phyloP scores from a whole-genome alignment of 2,329 filamentous ascomycete genomes.

The Macroventuria anomochaeta region DNA sequence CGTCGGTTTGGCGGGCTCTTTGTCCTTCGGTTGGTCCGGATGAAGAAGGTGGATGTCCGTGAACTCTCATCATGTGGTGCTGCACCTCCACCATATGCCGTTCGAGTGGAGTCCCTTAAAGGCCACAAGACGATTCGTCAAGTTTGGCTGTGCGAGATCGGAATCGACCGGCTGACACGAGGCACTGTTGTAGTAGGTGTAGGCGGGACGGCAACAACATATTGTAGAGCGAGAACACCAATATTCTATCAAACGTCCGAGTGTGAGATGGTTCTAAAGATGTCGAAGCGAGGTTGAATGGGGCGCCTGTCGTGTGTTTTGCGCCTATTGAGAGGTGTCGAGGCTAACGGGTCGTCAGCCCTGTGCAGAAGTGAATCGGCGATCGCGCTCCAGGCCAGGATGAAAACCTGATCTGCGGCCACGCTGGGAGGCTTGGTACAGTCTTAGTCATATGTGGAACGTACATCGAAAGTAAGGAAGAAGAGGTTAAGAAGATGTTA shows the following conservation, averaged over 20 bases:
- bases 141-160: constrained; percentile 5
- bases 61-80: background rate
- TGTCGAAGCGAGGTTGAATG: background rate
- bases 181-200: background rate
- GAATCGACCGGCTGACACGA: constrained; percentile 16
- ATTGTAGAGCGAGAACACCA: background rate
- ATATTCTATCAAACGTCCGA: too few relatives aligned
- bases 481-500: constrained; percentile 2
- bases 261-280: background rate
- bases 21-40: constrained; percentile 3
- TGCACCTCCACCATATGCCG: constrained; percentile 4
- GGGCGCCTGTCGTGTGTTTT: background rate
- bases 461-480: constrained; percentile 1
- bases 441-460: constrained; percentile 18
- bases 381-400: constrained; percentile 21
- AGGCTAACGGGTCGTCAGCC: constrained; percentile 4
- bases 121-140: constrained; percentile 3
- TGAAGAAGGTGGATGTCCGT: background rate
- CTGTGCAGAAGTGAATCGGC: constrained; percentile 17
- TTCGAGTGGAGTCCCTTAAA: constrained; percentile 3
- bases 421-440: constrained; percentile 10
- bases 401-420: constrained; percentile 16
- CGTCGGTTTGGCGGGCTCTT: background rate
- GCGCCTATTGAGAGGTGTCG: constrained; percentile 1
- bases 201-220: background rate